Evolutionary conservation across 1,284 basidiomycete species (phyloP).

Genomic region (Ustilago loliicola): DNA sequence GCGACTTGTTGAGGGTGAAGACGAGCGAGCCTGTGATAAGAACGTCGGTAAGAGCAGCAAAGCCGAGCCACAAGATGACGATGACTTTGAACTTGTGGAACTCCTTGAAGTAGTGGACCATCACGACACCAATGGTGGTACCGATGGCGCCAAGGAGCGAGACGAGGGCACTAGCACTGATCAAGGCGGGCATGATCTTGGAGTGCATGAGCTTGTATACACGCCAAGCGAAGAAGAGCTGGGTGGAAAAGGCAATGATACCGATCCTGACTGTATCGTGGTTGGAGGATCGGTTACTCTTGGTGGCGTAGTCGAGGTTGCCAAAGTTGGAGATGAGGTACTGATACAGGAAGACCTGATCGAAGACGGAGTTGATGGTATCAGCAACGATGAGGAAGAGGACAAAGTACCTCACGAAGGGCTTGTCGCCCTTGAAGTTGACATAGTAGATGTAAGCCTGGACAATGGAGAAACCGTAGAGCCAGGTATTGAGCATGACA

Average conservation of each 20-base stretch:
- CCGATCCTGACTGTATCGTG: constrained; percentile 62
- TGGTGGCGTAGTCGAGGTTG: constrained; percentile 47
- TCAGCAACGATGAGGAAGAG: constrained; percentile 58
- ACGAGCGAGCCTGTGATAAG: constrained; percentile 62
- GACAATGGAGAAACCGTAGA: constrained; percentile 63
- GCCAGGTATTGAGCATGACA: constrained; percentile 62
- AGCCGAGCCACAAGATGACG: constrained; percentile 64
- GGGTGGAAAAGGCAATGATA: constrained; percentile 60
- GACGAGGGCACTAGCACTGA: constrained; percentile 37
- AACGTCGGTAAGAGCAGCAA: constrained; percentile 61
- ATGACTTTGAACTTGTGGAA: constrained; percentile 66
- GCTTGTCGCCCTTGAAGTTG: constrained; percentile 61
- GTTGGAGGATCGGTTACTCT: constrained; percentile 51
- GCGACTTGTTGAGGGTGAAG: constrained; percentile 60
- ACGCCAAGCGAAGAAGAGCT: constrained; percentile 67
- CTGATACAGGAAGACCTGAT: constrained; percentile 62
- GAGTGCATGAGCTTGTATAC: constrained; percentile 61
- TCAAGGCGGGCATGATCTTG: constrained; percentile 53
- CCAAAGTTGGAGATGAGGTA: constrained; percentile 65
- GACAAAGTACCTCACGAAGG: constrained; percentile 58
- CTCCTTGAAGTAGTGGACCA: constrained; percentile 49
- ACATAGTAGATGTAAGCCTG: constrained; percentile 64
- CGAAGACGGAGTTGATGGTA: constrained; percentile 54
- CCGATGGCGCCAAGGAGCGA: constrained; percentile 60
- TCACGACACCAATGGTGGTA: constrained; percentile 62